Conservation (phyloP, 352 stramenopile species). For the Phytopythium litorale region DNA sequence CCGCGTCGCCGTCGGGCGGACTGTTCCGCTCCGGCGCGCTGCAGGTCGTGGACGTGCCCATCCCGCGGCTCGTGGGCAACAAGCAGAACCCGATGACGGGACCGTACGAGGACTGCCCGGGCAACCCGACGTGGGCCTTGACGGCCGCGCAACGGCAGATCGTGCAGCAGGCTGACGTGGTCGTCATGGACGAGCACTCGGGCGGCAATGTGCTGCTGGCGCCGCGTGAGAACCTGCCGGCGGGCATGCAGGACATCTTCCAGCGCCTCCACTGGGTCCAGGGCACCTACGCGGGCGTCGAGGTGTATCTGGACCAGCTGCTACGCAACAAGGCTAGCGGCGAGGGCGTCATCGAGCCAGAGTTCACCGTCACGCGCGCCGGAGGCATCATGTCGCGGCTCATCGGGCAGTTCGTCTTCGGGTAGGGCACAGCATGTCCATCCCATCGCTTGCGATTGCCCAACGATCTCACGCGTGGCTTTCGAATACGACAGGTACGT, state of each 20-base stretch:
- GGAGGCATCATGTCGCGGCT: slow-evolving; percentile 37
- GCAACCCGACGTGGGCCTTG: slow-evolving; percentile 19
- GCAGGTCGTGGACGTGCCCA: slow-evolving; percentile 25
- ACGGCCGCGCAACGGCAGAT: slow-evolving; percentile 21
- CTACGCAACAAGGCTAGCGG: not conserved
- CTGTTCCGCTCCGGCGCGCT: slow-evolving; percentile 27
- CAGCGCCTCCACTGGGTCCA: slow-evolving; percentile 35
- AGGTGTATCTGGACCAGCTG: slow-evolving; percentile 21
- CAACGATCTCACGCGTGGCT: not conserved
- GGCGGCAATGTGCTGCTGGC: slow-evolving; percentile 22
- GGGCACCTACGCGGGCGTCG: slow-evolving; percentile 35
- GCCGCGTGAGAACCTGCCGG: slow-evolving; percentile 25
- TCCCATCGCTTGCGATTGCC: not conserved
- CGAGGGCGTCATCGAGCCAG: slow-evolving; percentile 6
- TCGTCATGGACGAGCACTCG: slow-evolving; percentile 29
- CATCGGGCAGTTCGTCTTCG: slow-evolving; percentile 44
- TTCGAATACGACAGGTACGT: slow-evolving; percentile 15
- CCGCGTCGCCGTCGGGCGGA: slow-evolving; percentile 12
- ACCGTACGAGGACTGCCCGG: slow-evolving; percentile 21
- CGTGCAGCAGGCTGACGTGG: slow-evolving; percentile 22
- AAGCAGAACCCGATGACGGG: slow-evolving; percentile 27
- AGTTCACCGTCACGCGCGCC: slow-evolving; percentile 32
- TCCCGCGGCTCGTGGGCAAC: slow-evolving; percentile 29
- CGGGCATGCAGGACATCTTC: slow-evolving; percentile 26
- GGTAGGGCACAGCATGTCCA: not conserved